Evolutionary conservation across 441 rosid species (phyloP).

Genomic region (Metrosideros polymorpha): DNA sequence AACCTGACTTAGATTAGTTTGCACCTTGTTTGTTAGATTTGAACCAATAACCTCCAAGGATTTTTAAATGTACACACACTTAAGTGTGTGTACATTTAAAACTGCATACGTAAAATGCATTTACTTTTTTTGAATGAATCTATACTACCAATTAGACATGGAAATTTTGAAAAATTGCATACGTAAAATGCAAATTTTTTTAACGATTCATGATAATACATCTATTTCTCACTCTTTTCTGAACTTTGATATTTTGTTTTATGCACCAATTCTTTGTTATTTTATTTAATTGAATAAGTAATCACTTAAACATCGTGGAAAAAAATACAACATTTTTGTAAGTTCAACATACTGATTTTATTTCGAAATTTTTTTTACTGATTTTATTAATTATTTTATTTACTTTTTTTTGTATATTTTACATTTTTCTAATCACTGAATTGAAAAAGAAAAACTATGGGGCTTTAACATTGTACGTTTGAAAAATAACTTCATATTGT

Average conservation of each 20-base stretch:
- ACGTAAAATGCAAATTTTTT: not conserved
- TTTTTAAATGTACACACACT: not conserved
- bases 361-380: not conserved
- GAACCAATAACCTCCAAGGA: not conserved
- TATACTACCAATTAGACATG: not conserved
- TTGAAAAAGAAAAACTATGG: not conserved
- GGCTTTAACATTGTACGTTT: not conserved
- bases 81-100: too few species aligned
- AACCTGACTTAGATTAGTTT: accelerated
- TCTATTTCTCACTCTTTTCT: not conserved
- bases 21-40: not conserved
- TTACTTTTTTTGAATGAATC: not conserved
- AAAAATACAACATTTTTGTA: not conserved
- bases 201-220: not conserved
- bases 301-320: not conserved
- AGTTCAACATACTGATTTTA: not conserved
- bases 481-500: not conserved
- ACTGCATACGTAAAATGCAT: too few species aligned
- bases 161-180: not conserved
- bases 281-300: not conserved
- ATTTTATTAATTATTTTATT: not conserved
- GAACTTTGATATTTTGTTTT: not conserved
- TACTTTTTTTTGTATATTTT: not conserved
- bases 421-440: not conserved
- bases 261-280: not conserved